These are phyloP conservation scores for Xylariales sp. DNA, from an alignment of 2,329 filamentous ascomycete species.

Conservation along the genomic window DNA sequence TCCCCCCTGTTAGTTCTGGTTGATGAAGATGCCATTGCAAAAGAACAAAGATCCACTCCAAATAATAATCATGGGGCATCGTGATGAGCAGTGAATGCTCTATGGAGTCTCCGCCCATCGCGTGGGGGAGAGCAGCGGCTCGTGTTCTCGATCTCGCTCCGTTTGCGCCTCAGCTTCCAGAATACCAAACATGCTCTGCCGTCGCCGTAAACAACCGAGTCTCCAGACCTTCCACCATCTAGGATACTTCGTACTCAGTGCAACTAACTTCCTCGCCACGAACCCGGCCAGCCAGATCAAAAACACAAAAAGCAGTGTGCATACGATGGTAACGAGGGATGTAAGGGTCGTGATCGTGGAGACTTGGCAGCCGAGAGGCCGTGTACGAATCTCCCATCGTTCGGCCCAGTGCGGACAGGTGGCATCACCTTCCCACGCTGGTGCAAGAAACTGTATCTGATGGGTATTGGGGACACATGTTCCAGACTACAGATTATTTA, in stretches of 20 bases:
- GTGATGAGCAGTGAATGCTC: not conserved
- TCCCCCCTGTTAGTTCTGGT: conserved; percentile 88
- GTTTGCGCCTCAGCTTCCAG: not conserved
- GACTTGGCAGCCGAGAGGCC: conserved; percentile 52
- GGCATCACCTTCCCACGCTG: conserved; percentile 58
- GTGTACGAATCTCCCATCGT: conserved; percentile 54
- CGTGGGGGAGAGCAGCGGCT: conserved; percentile 34
- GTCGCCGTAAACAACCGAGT: conserved; percentile 16
- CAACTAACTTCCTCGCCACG: conserved; percentile 26
- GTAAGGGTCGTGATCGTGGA: conserved; percentile 54
- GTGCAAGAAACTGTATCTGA: conserved; percentile 60
- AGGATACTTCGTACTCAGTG: conserved; percentile 33
- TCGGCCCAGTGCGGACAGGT: conserved; percentile 65
- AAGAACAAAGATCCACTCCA: not conserved
- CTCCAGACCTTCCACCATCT: conserved; percentile 50
- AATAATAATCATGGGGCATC: not conserved
- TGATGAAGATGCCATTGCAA: conserved; percentile 53
- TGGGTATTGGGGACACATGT: conserved; percentile 65
- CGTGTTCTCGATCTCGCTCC: conserved; percentile 19
- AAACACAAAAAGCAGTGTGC: conserved; percentile 44
- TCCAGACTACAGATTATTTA: conserved; percentile 56
- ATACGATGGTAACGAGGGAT: conserved; percentile 49
- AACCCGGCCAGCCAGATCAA: conserved; percentile 38
- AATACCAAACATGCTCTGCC: not conserved
- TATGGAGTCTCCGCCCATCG: not conserved